phyloP scores from a whole-genome alignment of 805 yeast genomes.

The Lipomyces yamadae region DNA sequence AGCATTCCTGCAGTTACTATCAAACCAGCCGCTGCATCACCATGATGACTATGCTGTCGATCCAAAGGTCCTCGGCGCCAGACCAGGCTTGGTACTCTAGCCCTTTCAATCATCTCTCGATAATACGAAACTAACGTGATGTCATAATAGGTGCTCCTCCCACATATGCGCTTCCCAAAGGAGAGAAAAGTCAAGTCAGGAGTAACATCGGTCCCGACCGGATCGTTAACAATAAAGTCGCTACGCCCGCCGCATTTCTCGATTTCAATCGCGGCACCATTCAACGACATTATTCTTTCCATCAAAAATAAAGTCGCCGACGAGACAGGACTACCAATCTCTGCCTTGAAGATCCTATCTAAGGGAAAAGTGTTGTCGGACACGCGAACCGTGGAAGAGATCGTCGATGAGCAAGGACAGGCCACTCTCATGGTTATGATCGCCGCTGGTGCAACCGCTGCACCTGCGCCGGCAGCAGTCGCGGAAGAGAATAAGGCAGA shows the following conservation, averaged over 20 bases:
- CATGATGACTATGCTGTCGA: conserved; percentile 27
- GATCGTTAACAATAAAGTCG: conserved; percentile 26
- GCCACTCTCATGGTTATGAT: conserved; percentile 35
- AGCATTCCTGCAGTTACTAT: conserved; percentile 31
- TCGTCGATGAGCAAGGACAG: conserved; percentile 27
- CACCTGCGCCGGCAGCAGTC: conserved; percentile 18
- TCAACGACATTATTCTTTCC: conserved; percentile 27
- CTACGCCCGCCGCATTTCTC: conserved; percentile 34
- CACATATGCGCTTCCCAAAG: conserved; percentile 28
- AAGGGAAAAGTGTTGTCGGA: conserved; percentile 35
- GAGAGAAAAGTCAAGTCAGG: conserved; percentile 2
- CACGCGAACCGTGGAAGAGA: conserved; percentile 27
- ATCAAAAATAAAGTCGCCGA: conserved; percentile 17
- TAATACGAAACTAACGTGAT: not conserved
- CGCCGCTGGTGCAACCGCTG: conserved; percentile 14
- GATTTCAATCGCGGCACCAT: conserved; percentile 10
- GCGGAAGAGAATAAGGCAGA: not conserved
- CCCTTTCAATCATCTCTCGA: not conserved
- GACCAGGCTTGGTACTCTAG: conserved; percentile 16
- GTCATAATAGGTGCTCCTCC: conserved; percentile 22
- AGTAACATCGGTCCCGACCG: not conserved
- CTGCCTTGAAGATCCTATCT: conserved; percentile 20
- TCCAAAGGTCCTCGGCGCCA: conserved; percentile 15
- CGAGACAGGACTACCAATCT: conserved; percentile 15
- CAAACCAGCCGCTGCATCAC: conserved; percentile 18